Percentiles rank a stretch among this genome's conserved stretches.
phyloP scores from a whole-genome alignment of 2,329 filamentous ascomycete species.

The Monilinia polystroma region DNA sequence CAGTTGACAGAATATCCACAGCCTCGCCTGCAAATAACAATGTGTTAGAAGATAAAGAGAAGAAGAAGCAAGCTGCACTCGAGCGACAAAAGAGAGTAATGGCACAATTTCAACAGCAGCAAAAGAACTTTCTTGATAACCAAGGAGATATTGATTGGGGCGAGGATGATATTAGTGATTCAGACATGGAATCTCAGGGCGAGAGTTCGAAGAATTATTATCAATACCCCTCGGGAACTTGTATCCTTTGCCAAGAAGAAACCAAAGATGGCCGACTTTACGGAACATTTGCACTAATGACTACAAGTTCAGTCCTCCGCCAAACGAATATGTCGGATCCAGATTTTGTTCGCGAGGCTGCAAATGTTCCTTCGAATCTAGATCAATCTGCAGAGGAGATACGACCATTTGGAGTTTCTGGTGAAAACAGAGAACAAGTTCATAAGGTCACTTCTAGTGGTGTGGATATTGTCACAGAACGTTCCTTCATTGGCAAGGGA shows the following conservation, averaged over 20 bases:
- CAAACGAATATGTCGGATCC: slow-evolving; percentile 80
- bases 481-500: slow-evolving; percentile 83
- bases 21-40: slow-evolving; percentile 70
- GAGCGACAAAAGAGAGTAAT: slow-evolving; percentile 92
- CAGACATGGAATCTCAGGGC: slow-evolving; percentile 56
- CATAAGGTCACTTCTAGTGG: slow-evolving; percentile 74
- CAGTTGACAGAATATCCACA: slow-evolving; percentile 77
- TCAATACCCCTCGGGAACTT: slow-evolving; percentile 90
- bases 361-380: slow-evolving; percentile 73
- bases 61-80: slow-evolving; percentile 86
- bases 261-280: slow-evolving; percentile 86
- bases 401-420: slow-evolving; percentile 86
- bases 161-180: slow-evolving; percentile 73
- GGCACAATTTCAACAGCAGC: slow-evolving; percentile 97
- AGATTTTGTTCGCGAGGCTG: slow-evolving; percentile 81
- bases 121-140: slow-evolving; percentile 89
- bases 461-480: slow-evolving; percentile 67
- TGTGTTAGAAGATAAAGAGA: slow-evolving; percentile 64
- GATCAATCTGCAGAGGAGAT: slow-evolving; percentile 81
- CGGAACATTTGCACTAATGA: slow-evolving; percentile 88
- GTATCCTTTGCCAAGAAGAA: slow-evolving; percentile 95
- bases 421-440: slow-evolving; percentile 77
- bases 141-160: slow-evolving; percentile 89
- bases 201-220: slow-evolving; percentile 73
- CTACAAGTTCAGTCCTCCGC: slow-evolving; percentile 80